Percentiles rank a stretch among this genome's conserved stretches.
phyloP scores from a whole-genome alignment of 2,329 filamentous ascomycete species.

The Coniosporium tulheliwenetii region DNA sequence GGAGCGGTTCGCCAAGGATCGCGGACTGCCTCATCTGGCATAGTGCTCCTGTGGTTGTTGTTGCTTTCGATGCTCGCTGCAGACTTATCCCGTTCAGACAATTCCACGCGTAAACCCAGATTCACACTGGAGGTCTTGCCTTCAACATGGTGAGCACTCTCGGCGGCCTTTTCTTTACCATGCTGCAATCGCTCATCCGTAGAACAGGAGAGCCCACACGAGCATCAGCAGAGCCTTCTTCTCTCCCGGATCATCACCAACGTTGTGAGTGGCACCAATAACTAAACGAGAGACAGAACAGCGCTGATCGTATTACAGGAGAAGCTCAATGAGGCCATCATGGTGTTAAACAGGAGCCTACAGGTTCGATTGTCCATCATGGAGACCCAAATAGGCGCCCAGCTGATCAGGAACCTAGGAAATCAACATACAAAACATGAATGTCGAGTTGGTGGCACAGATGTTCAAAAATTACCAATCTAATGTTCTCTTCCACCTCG shows the following conservation, averaged over 20 bases:
- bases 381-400: no score
- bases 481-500: slow-evolving; percentile 90
- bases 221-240: slow-evolving; percentile 89
- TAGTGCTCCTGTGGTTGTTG: no score
- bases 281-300: not conserved
- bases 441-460: slow-evolving; percentile 90
- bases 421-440: slow-evolving; percentile 98
- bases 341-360: slow-evolving; percentile 83
- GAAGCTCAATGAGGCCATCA: slow-evolving; percentile 88
- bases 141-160: not conserved
- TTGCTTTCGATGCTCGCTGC: no score
- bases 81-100: no score
- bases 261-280: slow-evolving; percentile 48
- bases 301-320: slow-evolving; percentile 41
- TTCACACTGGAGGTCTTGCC: not conserved
- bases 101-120: no score
- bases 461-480: slow-evolving; percentile 99
- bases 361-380: slow-evolving; percentile 39
- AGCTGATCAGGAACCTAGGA: slow-evolving; percentile 39
- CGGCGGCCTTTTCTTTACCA: not conserved
- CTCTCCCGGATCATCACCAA: slow-evolving; percentile 94
- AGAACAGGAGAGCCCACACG: slow-evolving; percentile 79
- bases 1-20: no score
- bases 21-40: no score
- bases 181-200: not conserved